Conservation (phyloP, 164 flowering plant species). For the Stephania cephalantha region DNA sequence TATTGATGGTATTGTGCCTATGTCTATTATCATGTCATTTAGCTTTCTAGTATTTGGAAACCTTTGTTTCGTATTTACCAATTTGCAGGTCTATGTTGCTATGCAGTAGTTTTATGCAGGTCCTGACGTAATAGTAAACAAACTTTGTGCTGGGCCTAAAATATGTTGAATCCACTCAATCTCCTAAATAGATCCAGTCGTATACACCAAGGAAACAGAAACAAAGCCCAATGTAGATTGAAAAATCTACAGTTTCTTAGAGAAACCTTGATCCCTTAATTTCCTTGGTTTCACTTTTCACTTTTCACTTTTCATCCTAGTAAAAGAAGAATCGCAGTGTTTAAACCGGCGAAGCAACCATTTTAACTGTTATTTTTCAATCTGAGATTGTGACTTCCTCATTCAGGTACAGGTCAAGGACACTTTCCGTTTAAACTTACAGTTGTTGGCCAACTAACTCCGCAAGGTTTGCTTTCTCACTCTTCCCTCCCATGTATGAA, state of each 20-base stretch:
- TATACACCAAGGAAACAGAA: neutral
- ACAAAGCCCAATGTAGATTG: too few relatives aligned
- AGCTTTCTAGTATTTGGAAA: neutral
- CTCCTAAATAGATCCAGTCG: neutral
- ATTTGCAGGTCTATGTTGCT: neutral
- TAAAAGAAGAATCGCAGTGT: neutral
- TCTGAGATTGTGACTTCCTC: neutral
- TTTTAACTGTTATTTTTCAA: neutral
- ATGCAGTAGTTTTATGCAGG: neutral
- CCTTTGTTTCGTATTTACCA: neutral
- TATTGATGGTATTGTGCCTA: neutral
- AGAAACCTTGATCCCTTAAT: neutral
- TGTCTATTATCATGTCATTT: neutral
- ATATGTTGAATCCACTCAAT: neutral
- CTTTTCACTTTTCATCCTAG: neutral
- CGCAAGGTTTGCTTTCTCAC: neutral
- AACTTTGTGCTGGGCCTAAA: neutral
- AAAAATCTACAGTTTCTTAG: neutral
- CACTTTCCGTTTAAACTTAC: neutral
- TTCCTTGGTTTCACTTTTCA: neutral
- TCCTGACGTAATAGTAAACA: neutral
- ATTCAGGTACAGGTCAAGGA: neutral
- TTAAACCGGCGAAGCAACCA: neutral
- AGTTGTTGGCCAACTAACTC: slow-evolving; percentile 2
- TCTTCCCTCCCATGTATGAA: neutral